Conservation (phyloP, 139 green algal species). For the Mychonastes homosphaera region DNA sequence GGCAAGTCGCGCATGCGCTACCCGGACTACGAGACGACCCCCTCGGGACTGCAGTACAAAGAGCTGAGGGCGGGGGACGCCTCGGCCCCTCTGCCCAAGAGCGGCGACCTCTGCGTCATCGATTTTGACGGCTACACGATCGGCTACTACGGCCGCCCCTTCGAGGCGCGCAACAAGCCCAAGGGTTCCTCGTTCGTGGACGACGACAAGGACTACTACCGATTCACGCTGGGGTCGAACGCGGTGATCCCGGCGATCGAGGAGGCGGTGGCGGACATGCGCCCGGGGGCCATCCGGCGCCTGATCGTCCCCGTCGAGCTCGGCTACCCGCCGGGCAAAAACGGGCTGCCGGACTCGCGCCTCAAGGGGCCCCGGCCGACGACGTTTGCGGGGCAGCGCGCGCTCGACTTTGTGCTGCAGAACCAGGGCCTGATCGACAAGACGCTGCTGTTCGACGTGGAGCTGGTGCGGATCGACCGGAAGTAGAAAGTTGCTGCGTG, state of each 20-base stretch:
- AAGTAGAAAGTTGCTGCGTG: too few relatives aligned
- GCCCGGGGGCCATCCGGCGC: conserved; percentile 56
- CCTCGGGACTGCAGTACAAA: conserved; percentile 48
- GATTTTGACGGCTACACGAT: conserved; percentile 95
- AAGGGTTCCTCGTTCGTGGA: conserved; percentile 59
- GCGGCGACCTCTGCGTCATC: conserved; percentile 55
- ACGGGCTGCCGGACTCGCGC: too few relatives aligned
- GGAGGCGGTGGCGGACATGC: conserved; percentile 71
- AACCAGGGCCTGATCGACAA: conserved; percentile 83
- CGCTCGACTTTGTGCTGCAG: conserved; percentile 77
- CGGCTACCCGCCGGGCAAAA: conserved; percentile 58
- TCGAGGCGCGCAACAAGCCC: conserved; percentile 81
- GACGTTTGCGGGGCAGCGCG: conserved; percentile 56
- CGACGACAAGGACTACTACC: conserved; percentile 49
- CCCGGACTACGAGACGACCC: conserved; percentile 32
- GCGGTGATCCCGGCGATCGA: conserved; percentile 72
- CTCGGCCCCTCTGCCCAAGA: conserved; percentile 9
- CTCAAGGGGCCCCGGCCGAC: conserved; percentile 42
- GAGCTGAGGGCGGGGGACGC: conserved; percentile 44
- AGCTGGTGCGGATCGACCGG: conserved; percentile 35
- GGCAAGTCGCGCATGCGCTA: conserved; percentile 68
- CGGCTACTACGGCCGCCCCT: conserved; percentile 55
- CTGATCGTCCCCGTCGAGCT: conserved; percentile 76
- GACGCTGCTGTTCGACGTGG: conserved; percentile 82
- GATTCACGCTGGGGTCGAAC: conserved; percentile 51